Conservation (phyloP, 768 basidiomycete species). For the Tylopilus subfusipes region DNA sequence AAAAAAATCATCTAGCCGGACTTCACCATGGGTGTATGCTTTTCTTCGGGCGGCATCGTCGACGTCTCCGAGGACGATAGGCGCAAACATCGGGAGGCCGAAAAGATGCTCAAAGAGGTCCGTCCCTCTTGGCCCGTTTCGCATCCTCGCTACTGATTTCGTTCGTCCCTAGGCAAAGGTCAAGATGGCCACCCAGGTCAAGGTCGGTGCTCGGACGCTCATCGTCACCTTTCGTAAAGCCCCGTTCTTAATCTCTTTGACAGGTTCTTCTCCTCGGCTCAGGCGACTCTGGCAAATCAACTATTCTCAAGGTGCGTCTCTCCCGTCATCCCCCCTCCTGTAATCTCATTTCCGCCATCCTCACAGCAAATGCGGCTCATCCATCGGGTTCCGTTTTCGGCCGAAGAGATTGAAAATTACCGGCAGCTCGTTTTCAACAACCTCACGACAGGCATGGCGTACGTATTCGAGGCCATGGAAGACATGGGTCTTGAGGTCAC, state of each 20-base stretch:
- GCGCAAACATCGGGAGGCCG: conserved; percentile 61
- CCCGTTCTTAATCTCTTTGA: background rate
- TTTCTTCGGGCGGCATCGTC: conserved; percentile 54
- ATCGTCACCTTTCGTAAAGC: background rate
- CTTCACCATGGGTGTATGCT: conserved; percentile 68
- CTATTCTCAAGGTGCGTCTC: conserved; percentile 69
- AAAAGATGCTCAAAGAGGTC: conserved; percentile 77
- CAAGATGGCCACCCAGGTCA: conserved; percentile 69
- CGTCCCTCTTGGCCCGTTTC: conserved; percentile 19
- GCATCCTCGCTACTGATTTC: background rate
- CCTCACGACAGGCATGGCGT: conserved; percentile 78
- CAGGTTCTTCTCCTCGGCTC: conserved; percentile 88
- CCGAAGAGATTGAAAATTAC: conserved; percentile 81
- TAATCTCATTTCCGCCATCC: background rate
- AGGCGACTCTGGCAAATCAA: conserved; percentile 92
- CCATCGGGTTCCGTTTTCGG: conserved; percentile 79
- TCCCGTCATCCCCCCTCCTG: background rate
- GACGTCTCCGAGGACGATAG: conserved; percentile 71
- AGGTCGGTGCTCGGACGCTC: conserved; percentile 43
- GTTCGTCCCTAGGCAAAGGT: conserved; percentile 57
- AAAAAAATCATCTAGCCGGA: background rate
- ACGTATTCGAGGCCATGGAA: conserved; percentile 83
- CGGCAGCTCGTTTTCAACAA: conserved; percentile 94
- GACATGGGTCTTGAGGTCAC: conserved; percentile 78
- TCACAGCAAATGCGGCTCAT: conserved; percentile 94